phyloP scores from a whole-genome alignment of 306 rosid genomes.

The Ormosia semicastrata region DNA sequence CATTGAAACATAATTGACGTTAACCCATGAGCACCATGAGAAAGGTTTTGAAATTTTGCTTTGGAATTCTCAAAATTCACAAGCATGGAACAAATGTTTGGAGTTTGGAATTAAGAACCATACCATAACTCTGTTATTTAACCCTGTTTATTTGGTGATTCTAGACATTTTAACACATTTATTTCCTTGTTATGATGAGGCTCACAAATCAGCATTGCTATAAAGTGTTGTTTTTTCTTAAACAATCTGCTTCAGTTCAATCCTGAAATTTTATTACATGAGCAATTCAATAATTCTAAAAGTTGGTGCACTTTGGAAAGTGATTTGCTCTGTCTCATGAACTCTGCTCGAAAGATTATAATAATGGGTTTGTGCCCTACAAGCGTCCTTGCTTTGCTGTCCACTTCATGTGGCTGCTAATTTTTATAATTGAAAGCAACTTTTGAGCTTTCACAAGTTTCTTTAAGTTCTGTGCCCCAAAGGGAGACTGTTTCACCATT shows the following conservation, averaged over 20 bases:
- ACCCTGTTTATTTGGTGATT: conserved; percentile 4
- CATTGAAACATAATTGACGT: not conserved
- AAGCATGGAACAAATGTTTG: not conserved
- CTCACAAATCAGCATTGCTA: conserved; percentile 27
- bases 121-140: not conserved
- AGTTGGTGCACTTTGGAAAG: conserved; percentile 38
- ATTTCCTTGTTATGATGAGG: not conserved
- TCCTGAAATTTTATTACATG: conserved; percentile 19
- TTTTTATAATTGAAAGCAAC: conserved; percentile 20
- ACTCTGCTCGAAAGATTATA: conserved; percentile 27
- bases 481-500: conserved; percentile 38
- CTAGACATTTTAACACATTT: not conserved
- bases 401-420: conserved; percentile 29
- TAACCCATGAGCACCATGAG: not conserved
- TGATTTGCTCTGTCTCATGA: conserved; percentile 35
- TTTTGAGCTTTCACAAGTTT: conserved; percentile 8
- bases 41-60: conserved; percentile 13
- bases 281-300: conserved; percentile 33
- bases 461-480: conserved; percentile 22
- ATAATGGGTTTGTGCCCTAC: conserved; percentile 11
- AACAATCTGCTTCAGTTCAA: conserved; percentile 3
- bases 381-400: not conserved
- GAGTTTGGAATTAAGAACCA: not conserved
- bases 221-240: not conserved
- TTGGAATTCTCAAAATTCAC: conserved; percentile 9